Base-by-base conservation (phyloP, 257 asterid species). In the Jaltomata sinuosa region DNA sequence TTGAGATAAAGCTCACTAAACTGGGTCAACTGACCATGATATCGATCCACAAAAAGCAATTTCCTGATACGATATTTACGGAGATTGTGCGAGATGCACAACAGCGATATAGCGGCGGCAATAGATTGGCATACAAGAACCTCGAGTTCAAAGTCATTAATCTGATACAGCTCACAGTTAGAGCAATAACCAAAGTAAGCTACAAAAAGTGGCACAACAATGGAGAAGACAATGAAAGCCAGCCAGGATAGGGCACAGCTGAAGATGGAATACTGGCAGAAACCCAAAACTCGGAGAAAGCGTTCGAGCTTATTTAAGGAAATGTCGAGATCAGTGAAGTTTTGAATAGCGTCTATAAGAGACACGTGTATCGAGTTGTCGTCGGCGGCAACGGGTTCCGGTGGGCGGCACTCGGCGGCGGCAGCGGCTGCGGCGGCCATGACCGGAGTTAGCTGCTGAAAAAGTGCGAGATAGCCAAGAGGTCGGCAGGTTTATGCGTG, bases 21-120 rank as follows among this genome's bases (percentile, higher is more conserved):
- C 83, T 92, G 94, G 11, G 91, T 27, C 87, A 87, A 21, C 22
- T 89, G 92, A 9, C 95, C 98, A 76, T 91, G 96, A 84, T 89
- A 74, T 0, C 93, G 90, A 79, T 95, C 94, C 29, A 94, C 97
- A 52, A 95, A 94, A 45, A 95, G 92, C 65, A 94, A 92, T 88
- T 90, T 94, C 74, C 98, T 84, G 15, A 94, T 40, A 18, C 98
- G 95, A 78, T 92, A 88, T 84, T 95, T 92, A 83, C 92, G 88
- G 42, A 95, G 89, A 84, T 89, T 95, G 42, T 90, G 88, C 49
- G 97, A 95, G 27, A 95, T 71, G 85, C 95, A 94, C 79, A 93
- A 86, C 38, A 94, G 93, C 1, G 98, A 93, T 22, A 91, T 87
- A 53, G 94, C 97, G 80, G 98, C 93, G 29, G 90, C 90, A 32